Evolutionary conservation across 257 asterid genomes (phyloP).

Genomic region (Penstemon newberryi): DNA sequence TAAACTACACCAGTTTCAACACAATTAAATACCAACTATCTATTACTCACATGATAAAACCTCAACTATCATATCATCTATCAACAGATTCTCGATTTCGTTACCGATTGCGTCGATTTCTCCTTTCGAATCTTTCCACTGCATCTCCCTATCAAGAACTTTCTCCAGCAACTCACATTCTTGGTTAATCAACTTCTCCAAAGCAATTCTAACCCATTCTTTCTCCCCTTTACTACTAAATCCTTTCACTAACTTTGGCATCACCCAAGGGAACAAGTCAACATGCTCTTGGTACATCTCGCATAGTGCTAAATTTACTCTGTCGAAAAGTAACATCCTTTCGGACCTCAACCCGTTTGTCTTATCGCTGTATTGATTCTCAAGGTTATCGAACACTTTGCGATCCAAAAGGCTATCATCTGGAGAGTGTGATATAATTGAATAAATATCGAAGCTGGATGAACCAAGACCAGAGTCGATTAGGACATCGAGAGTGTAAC

Average conservation of each 20-base stretch:
- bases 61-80: slow-evolving; percentile 39
- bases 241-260: slow-evolving; percentile 36
- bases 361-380: slow-evolving; percentile 47
- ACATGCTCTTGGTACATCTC: slow-evolving; percentile 44
- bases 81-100: slow-evolving; percentile 32
- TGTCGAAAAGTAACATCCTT: slow-evolving; percentile 69
- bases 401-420: slow-evolving; percentile 58
- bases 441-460: slow-evolving; percentile 36
- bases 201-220: slow-evolving; percentile 39
- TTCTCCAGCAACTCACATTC: slow-evolving; percentile 38
- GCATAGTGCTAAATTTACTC: slow-evolving; percentile 49
- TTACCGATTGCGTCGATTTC: slow-evolving; percentile 27
- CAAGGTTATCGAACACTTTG: slow-evolving; percentile 58
- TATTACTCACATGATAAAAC: slow-evolving; percentile 28
- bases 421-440: slow-evolving; percentile 52
- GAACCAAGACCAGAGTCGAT: slow-evolving; percentile 56
- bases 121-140: slow-evolving; percentile 27
- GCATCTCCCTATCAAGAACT: slow-evolving; percentile 44
- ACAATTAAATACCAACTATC: slow-evolving; percentile 12
- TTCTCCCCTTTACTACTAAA: slow-evolving; percentile 34
- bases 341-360: slow-evolving; percentile 43
- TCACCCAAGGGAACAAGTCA: slow-evolving; percentile 58
- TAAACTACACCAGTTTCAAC: slow-evolving; percentile 29
- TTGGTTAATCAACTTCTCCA: slow-evolving; percentile 41
- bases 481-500: slow-evolving; percentile 55